These are phyloP conservation scores for Stygiomarasmius scandens DNA, from an alignment of 1,284 basidiomycete genomes.

Conservation along the genomic window DNA sequence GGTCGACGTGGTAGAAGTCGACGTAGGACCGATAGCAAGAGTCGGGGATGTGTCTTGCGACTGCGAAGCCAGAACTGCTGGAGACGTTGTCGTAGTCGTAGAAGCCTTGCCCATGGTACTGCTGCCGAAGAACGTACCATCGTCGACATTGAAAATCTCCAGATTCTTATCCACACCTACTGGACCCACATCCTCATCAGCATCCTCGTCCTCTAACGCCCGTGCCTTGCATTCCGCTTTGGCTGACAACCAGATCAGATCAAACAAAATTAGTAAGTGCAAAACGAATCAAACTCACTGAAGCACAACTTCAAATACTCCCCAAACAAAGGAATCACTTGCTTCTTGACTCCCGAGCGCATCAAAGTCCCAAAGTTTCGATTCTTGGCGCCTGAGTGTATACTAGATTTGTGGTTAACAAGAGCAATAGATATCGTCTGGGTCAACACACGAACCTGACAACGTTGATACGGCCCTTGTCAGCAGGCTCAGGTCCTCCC, in stretches of 20 bases:
- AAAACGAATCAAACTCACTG: neutral
- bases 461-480: neutral
- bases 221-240: neutral
- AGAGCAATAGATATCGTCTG: neutral
- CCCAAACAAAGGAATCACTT: neutral
- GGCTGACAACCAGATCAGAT: neutral
- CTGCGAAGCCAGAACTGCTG: too few relatives aligned
- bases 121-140: neutral
- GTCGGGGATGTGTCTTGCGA: too few relatives aligned
- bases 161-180: neutral
- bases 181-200: neutral
- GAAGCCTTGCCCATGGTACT: neutral
- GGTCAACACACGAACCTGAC: neutral
- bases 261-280: neutral
- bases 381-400: neutral
- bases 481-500: neutral
- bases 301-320: neutral
- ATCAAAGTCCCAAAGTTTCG: neutral
- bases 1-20: too few relatives aligned
- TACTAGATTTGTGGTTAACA: neutral
- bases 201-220: neutral
- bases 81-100: neutral
- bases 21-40: too few relatives aligned
- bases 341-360: neutral
- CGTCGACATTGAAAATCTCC: neutral